Base-by-base conservation (phyloP, 345 rosid species). In the Anastatica hierochuntica region DNA sequence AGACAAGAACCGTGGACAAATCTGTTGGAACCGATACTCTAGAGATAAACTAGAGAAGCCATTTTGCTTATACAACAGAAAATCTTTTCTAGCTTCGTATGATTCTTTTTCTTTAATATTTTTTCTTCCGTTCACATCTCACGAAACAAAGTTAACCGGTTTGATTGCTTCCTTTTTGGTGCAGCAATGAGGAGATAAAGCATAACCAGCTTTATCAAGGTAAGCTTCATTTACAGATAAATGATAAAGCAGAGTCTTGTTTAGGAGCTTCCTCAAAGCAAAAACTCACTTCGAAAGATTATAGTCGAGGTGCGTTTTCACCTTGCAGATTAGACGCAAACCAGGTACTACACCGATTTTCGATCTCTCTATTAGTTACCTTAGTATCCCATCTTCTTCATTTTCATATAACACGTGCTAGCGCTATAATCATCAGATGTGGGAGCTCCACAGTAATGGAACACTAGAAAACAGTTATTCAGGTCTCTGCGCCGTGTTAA, bases 401-500 rank as follows among this genome's bases (percentile, higher is more conserved):
- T 3, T 24, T 46, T 20, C 27, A 4, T 37, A 19, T 55, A 13
- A 43, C n/a, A 23, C 0, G 6, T 15, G 5, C 8, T 43, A n/a
- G n/a, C n/a, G n/a, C n/a, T n/a, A n/a, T 45, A 24, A 16, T 56
- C 55, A 26, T 63, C 77, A 88, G 96, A 74, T 83, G 86, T 92
- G 98, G 98, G 80, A 88, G 72, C 65, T 83, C 42, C 68, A 68
- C 48, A 49, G 48, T 31, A 73, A 74, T 15, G 98, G 94, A 54
- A 68, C 81, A 18, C 77, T 92, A 10, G 19, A 67, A 39, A 88
- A 79, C 67, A 88, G 77, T 48, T 84, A 88, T 43, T 82, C 95
- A 6, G 94, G 96, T 66, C 90, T 84, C 4, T 87, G 98, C n/a
- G 98, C 90, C 0, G 52, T 56, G 7, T 58, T 79, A 45, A 75